Percentiles rank a stretch among this genome's conserved stretches.
These are phyloP conservation scores for Whalleya microplaca DNA, from an alignment of 2,329 filamentous ascomycete genomes.

Conservation along the genomic window DNA sequence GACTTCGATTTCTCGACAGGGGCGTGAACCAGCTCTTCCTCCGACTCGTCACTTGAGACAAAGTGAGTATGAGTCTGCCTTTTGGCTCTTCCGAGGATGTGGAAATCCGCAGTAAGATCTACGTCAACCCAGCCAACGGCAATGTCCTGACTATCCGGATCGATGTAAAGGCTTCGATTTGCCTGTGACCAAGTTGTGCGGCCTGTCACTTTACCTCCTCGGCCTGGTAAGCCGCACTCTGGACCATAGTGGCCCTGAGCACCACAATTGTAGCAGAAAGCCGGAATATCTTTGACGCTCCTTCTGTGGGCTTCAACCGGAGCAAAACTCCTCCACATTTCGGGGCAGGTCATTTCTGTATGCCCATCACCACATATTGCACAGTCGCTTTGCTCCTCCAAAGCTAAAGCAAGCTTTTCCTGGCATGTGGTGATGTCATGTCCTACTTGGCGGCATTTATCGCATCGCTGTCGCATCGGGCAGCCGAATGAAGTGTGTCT, in stretches of 20 bases:
- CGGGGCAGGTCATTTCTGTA: conserved; percentile 61
- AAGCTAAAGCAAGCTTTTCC: conserved; percentile 57
- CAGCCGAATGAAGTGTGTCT: conserved; percentile 56
- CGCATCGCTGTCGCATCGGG: conserved; percentile 54
- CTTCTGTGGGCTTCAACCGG: conserved; percentile 44
- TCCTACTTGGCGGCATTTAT: conserved; percentile 65
- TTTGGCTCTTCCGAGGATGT: conserved; percentile 33
- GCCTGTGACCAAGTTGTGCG: conserved; percentile 57
- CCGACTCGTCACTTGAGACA: conserved; percentile 39
- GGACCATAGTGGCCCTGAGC: conserved; percentile 57
- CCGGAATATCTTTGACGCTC: conserved; percentile 54
- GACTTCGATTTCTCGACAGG: conserved; percentile 27
- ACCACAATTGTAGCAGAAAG: conserved; percentile 62
- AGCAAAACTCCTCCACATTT: conserved; percentile 62
- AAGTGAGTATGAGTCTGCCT: conserved; percentile 36
- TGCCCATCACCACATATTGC: conserved; percentile 65
- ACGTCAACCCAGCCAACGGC: conserved; percentile 41
- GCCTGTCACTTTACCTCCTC: conserved; percentile 23
- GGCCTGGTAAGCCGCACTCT: conserved; percentile 51
- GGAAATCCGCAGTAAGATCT: conserved; percentile 21
- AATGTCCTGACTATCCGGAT: conserved; percentile 45
- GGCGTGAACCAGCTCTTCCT: conserved; percentile 36
- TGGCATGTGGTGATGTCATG: conserved; percentile 57
- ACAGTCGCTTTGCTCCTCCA: conserved; percentile 61
- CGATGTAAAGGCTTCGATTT: conserved; percentile 54